A percentile compares a stretch with the other conserved stretches of the same genome.
These are phyloP conservation scores for Boletus reticuloceps DNA, from an alignment of 768 basidiomycete genomes.

Conservation along the genomic window DNA sequence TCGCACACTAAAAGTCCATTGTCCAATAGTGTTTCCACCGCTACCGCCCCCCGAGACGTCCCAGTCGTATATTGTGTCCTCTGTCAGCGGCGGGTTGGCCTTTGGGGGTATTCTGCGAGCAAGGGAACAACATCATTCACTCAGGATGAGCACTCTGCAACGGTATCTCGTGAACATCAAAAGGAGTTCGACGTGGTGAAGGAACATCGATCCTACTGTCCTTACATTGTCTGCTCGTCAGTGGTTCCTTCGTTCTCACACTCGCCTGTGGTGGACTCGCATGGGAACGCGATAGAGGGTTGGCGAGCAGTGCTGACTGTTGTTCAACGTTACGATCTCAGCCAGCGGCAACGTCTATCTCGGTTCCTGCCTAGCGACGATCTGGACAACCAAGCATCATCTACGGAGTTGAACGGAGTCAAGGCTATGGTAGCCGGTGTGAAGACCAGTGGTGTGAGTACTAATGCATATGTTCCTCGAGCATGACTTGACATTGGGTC, in stretches of 20 bases:
- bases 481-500: conserved; percentile 1
- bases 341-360: conserved; percentile 47
- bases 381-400: conserved; percentile 32
- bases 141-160: conserved; percentile 14
- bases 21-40: background rate
- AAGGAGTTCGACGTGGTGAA: conserved; percentile 72
- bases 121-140: background rate
- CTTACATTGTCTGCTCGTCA: conserved; percentile 75
- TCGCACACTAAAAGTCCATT: conserved; percentile 7
- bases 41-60: conserved; percentile 36
- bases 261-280: conserved; percentile 19
- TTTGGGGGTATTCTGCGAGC: conserved; percentile 66
- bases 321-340: conserved; percentile 62
- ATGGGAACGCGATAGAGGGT: conserved; percentile 51
- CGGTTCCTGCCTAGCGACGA: conserved; percentile 26
- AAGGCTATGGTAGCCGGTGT: conserved; percentile 77
- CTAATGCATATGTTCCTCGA: conserved; percentile 2
- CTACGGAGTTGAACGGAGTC: conserved; percentile 45
- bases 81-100: conserved; percentile 75
- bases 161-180: conserved; percentile 22
- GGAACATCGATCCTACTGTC: conserved; percentile 84
- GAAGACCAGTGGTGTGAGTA: conserved; percentile 69
- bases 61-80: conserved; percentile 61
- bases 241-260: conserved; percentile 54
- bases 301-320: conserved; percentile 79